Base-by-base conservation (phyloP, 2,329 filamentous ascomycete genomes). In the Plectosphaerella sp. region DNA sequence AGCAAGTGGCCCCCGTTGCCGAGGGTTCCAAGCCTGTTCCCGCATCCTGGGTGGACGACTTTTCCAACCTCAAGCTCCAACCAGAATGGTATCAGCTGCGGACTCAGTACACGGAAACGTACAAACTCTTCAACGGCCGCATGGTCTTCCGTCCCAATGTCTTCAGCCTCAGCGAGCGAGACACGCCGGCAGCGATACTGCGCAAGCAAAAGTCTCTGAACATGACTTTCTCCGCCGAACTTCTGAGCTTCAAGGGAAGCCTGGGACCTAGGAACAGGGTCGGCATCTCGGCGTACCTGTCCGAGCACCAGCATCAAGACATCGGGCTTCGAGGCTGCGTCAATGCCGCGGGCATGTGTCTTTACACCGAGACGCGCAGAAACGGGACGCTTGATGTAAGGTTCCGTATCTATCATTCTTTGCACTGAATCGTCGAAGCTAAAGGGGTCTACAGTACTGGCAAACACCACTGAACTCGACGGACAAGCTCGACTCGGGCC, bases 141-240 rank as follows among this genome's bases (percentile, higher is more conserved):
- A 20, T 76, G 2, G 64, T 68, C 48, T 64, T 66, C 7, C 69
- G 41, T 7, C 61, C 61, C 3, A 63, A 62, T 14, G 61, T 63
- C 11, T 64, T 59, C 18, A 56, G 56, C 0, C 49, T 65, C n/a
- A 59, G 59, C 25, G 63, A 64, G 16, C 52, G 62, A 20, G 64
- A 66, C 16, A 62, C 58, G 1, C 63, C 64, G 0, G 57, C 61
- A 5, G 63, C 61, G 12, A 20, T 65, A 3, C 49, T 66, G 15
- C 54, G 62, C 4, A 66, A 65, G 51, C 62, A 65, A 45, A 62
- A 51, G 45, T 63, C 61, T 4, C 35, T 63, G 18, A 66, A 65
- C 48, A 64, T 65, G 60, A 63, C 59, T 1, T 65, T 62, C 20
- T 51, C 60, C 2, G 61, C 61, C 10, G 58, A 57, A 8, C n/a